Evolutionary conservation across 345 rosid species (phyloP), one percentile per base, ranked within the genome.

Genomic region (Murraya koenigii): DNA sequence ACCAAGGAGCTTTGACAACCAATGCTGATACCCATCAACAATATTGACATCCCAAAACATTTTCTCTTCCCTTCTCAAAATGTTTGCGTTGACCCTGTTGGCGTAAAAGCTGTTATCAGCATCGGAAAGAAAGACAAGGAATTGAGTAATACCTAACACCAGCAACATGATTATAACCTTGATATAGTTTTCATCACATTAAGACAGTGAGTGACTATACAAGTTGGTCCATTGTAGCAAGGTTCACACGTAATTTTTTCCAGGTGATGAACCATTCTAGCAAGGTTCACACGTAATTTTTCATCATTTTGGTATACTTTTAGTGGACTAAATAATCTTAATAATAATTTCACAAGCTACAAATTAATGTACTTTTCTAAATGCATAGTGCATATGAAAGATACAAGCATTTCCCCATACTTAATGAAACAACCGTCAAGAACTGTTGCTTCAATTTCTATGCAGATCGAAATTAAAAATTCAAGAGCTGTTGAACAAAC

Each of bases 61-160:
- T 28, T 64, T 26, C 36, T 44, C 74, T 47, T 25, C 36, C 65
- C 35, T 35, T 7, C 47, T 23, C 71, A n/a, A 17, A 44, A 70
- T 47, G 72, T 75, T 71, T 71, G 78, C 54, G 71, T 49, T 49
- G 36, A 59, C 55, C 82, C 85, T 79, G 75, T 72, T 47, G 68
- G 23, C 19, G 4, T 66, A 65, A 25, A 73, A 47, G 49, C 52
- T n/a, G 36, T 41, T 10, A 77, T 61, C 60, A 64, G 68, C 68
- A 54, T 36, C 17, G 11, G 49, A 44, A 44, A 4, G 3, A 44
- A 11, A 11, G 49, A 44, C 49, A 44, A 44, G 49, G 49, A 44
- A 41, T 41, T 4, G 15, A 11, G 49, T 41, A 41, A 41, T 11
- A 41, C 49, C 49, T 41, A 41, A 20, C 8, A 30, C 44, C 8